A percentile compares a stretch with the other conserved stretches of the same genome.
Conservation (phyloP, 148 eudicot genomes). For the Cornus kousa region DNA sequence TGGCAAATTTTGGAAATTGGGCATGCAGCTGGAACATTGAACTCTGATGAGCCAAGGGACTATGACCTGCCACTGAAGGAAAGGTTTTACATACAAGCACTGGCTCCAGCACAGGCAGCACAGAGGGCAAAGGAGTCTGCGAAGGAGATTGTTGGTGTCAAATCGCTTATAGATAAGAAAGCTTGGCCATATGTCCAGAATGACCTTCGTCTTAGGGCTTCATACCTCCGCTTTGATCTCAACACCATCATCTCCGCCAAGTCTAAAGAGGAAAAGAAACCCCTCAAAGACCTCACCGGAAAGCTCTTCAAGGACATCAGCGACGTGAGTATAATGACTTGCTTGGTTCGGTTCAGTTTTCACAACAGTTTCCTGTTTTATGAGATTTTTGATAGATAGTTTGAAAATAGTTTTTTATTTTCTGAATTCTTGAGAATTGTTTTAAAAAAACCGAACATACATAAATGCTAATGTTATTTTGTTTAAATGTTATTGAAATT, state of each 20-base stretch:
- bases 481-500: not conserved
- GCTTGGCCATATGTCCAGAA: slow-evolving; percentile 97
- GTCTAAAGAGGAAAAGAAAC: slow-evolving; percentile 77
- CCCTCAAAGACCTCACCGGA: slow-evolving; percentile 67
- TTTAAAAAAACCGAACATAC: too few species aligned
- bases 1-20: not conserved
- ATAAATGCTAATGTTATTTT: not conserved
- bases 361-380: too few species aligned
- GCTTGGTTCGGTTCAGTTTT: too few species aligned
- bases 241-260: slow-evolving; percentile 82
- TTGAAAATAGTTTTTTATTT: too few species aligned
- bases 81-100: slow-evolving; percentile 84
- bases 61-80: slow-evolving; percentile 52
- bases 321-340: slow-evolving; percentile 46
- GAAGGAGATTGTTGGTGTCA: slow-evolving; percentile 72
- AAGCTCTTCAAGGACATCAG: slow-evolving; percentile 73
- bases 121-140: slow-evolving; percentile 86
- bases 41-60: slow-evolving; percentile 94
- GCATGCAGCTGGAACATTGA: slow-evolving; percentile 77
- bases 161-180: slow-evolving; percentile 75
- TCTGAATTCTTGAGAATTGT: too few species aligned
- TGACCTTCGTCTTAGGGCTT: slow-evolving; percentile 76
- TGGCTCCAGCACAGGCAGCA: slow-evolving; percentile 71
- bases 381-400: too few species aligned
- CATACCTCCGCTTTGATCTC: slow-evolving; percentile 85